Conservation (phyloP, 352 stramenopile genomes). For the Globisporangium splendens region DNA sequence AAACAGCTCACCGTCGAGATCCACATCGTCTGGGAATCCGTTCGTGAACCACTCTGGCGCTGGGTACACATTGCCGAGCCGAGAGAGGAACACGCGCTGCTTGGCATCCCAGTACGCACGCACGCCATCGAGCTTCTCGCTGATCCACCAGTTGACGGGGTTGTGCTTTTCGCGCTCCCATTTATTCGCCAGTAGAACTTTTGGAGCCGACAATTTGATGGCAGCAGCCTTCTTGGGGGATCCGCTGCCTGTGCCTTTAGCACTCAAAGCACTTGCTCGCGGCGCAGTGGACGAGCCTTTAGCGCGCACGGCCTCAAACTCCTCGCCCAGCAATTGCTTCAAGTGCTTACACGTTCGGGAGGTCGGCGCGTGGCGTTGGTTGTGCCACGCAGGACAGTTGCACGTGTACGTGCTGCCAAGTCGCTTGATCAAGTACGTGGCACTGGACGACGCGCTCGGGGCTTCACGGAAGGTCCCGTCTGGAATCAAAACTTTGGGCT, state of each 20-base stretch:
- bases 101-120: conserved; percentile 58
- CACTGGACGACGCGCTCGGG: conserved; percentile 44
- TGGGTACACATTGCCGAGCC: conserved; percentile 59
- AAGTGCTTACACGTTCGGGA: conserved; percentile 65
- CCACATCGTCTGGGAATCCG: conserved; percentile 45
- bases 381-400: conserved; percentile 64
- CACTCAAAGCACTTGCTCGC: conserved; percentile 2
- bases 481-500: conserved; percentile 29
- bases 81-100: conserved; percentile 52
- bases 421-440: conserved; percentile 55
- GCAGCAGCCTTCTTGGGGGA: conserved; percentile 1
- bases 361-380: conserved; percentile 43
- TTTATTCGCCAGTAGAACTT: conserved; percentile 62
- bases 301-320: conserved; percentile 34
- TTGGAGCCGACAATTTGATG: conserved; percentile 30
- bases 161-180: conserved; percentile 64
- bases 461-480: conserved; percentile 44
- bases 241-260: conserved; percentile 13
- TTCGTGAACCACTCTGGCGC: conserved; percentile 58
- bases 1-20: conserved; percentile 78
- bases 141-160: conserved; percentile 63
- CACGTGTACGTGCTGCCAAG: conserved; percentile 51
- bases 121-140: conserved; percentile 75
- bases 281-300: conserved; percentile 19
- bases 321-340: conserved; percentile 44